Evolutionary conservation across 2,329 filamentous ascomycete species (phyloP).

Genomic region (Gaeumannomyces tritici): DNA sequence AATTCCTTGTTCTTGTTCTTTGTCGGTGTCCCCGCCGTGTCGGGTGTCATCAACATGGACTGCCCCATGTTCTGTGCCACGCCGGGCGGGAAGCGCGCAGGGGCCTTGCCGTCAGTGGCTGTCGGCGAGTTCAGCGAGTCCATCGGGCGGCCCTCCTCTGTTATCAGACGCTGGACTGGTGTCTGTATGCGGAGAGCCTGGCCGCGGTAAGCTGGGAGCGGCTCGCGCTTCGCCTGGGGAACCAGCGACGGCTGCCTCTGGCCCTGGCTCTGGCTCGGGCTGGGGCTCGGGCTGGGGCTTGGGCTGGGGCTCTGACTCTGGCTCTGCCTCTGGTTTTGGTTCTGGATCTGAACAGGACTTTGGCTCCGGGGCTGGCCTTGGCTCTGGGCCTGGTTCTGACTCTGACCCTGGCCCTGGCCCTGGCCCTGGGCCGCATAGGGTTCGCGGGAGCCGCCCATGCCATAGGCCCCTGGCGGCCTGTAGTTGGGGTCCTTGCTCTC

Average conservation of each 20-base stretch:
- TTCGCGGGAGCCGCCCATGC: slow-evolving; percentile 26
- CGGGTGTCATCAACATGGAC: slow-evolving; percentile 51
- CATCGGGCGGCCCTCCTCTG: slow-evolving; percentile 49
- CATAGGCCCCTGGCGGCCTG: slow-evolving; percentile 51
- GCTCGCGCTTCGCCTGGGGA: slow-evolving; percentile 40
- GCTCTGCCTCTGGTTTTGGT: background rate
- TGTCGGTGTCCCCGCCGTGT: slow-evolving; percentile 38
- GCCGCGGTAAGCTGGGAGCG: slow-evolving; percentile 49
- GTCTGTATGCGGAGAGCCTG: slow-evolving; percentile 54
- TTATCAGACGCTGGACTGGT: slow-evolving; percentile 44
- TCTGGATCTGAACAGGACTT: background rate
- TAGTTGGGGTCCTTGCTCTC: slow-evolving; percentile 73
- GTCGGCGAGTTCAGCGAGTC: slow-evolving; percentile 24
- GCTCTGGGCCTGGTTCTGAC: background rate
- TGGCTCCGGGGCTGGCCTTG: background rate
- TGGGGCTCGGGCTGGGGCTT: background rate
- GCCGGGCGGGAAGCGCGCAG: slow-evolving; percentile 35
- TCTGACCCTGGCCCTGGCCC: background rate
- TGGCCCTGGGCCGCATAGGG: slow-evolving; percentile 16
- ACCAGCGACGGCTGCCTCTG: slow-evolving; percentile 10
- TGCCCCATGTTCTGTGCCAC: slow-evolving; percentile 36
- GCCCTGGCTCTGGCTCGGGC: background rate
- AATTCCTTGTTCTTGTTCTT: slow-evolving; percentile 44
- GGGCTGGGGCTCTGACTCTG: background rate
- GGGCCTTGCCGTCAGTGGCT: slow-evolving; percentile 53